A percentile compares a stretch with the other conserved stretches of the same genome.
phyloP scores from a whole-genome alignment of 345 rosid species.

The Citrus glauca region DNA sequence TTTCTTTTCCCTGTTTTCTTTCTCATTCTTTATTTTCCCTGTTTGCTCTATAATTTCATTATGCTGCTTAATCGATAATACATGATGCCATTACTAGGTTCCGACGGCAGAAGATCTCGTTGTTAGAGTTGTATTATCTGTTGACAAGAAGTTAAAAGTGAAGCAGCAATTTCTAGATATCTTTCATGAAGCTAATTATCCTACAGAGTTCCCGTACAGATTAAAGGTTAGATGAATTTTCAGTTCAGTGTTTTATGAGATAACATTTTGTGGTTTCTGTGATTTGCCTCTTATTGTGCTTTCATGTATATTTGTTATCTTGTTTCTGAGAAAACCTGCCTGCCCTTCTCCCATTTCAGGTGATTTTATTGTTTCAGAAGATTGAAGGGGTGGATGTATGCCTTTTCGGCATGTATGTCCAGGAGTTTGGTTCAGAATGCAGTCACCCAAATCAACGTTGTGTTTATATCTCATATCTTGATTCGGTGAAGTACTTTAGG shows the following conservation, averaged over 20 bases:
- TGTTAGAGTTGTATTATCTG: slow-evolving; percentile 49
- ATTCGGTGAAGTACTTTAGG: slow-evolving; percentile 95
- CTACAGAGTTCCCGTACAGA: slow-evolving; percentile 46
- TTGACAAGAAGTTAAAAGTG: slow-evolving; percentile 34
- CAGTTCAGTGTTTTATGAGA: slow-evolving; percentile 3
- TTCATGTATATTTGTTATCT: neutral
- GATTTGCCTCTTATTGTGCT: neutral
- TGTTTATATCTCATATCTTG: slow-evolving; percentile 91
- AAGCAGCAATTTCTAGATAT: slow-evolving; percentile 33
- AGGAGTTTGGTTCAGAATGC: slow-evolving; percentile 94
- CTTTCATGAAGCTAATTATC: slow-evolving; percentile 35
- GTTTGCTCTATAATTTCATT: neutral
- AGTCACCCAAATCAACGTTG: slow-evolving; percentile 92
- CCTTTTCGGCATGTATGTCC: slow-evolving; percentile 96
- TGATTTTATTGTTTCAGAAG: slow-evolving; percentile 89
- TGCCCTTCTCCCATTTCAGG: slow-evolving; percentile 40
- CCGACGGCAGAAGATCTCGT: slow-evolving; percentile 43
- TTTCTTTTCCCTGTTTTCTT: slow-evolving; percentile 11
- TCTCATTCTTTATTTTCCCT: neutral
- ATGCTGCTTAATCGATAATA: slow-evolving; percentile 7
- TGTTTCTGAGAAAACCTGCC: neutral
- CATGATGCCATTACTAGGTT: slow-evolving; percentile 34
- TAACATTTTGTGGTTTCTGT: neutral
- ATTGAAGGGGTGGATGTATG: slow-evolving; percentile 99
- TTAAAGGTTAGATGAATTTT: slow-evolving; percentile 47